These are phyloP conservation scores for Chaetomium olivaceum DNA, from an alignment of 2,329 filamentous ascomycete genomes.

Conservation along the genomic window DNA sequence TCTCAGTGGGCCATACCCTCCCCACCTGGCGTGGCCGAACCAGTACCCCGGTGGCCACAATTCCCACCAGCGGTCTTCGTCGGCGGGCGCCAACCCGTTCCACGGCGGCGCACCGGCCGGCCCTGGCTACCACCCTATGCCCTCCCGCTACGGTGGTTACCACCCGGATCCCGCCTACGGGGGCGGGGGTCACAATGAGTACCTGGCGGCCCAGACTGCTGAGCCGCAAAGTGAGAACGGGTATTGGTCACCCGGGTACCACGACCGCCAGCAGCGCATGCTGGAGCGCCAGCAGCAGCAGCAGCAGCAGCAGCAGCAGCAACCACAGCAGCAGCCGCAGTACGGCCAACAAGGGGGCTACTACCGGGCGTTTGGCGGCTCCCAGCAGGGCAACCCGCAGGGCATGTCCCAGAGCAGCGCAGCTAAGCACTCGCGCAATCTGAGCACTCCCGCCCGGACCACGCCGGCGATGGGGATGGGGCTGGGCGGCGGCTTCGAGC, in stretches of 20 bases:
- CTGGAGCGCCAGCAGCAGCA: slow-evolving; percentile 1
- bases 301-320: neutral
- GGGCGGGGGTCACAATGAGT: neutral
- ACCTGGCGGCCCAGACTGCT: neutral
- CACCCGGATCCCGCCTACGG: neutral
- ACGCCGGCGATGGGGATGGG: neutral
- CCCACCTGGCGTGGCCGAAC: neutral
- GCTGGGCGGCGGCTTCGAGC: neutral
- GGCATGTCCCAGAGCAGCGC: slow-evolving; percentile 10
- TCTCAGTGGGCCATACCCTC: neutral
- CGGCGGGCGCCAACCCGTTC: neutral
- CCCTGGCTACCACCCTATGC: neutral
- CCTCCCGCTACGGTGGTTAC: neutral
- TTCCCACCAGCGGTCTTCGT: slow-evolving; percentile 23
- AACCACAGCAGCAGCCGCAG: neutral
- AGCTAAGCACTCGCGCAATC: slow-evolving; percentile 27
- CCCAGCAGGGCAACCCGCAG: neutral
- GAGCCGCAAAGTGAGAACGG: neutral
- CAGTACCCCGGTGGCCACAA: neutral
- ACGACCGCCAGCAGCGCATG: neutral
- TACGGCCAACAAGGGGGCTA: neutral
- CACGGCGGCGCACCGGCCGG: neutral
- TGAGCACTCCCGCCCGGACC: slow-evolving; percentile 14
- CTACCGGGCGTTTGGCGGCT: neutral
- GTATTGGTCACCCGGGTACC: slow-evolving; percentile 1